Base-by-base conservation (phyloP, 352 stramenopile genomes). In the Globisporangium emineosum region DNA sequence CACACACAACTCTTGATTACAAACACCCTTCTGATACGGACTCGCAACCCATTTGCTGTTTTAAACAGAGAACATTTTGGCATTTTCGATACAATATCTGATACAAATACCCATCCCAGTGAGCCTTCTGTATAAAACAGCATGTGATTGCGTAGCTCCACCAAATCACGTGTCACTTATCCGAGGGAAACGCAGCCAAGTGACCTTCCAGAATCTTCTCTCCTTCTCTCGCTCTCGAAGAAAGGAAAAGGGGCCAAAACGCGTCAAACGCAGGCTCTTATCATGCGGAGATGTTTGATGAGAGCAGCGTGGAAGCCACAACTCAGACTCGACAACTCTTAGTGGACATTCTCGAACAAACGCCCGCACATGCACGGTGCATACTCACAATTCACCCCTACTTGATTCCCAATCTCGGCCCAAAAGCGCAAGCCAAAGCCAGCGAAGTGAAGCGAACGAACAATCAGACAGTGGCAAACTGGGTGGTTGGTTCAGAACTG, bases 201-300 rank as follows among this genome's bases (percentile, higher is more conserved):
- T 52, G 33, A 60, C 64, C 47, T 71, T 71, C 66, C 55, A 68
- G 69, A 70, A 71, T 29, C 65, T 68, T 76, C 30, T 65, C 21
- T 61, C 57, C 25, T 52, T 61, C 54, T 55, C 29, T 54, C 32
- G 42, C 35, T 33, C 21, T 42, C 27, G 17, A 47, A 32, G 25
- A 45, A 43, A 32, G 19, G 21, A 50, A 50, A 13, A 21, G 25
- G 10, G 19, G 13, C 10, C n/a, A 27, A 52, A 52, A 30, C 19
- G 25, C 9, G 12, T 33, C 15, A 37, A 47, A 23, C 17, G 6
- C 15, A 47, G 4, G 40, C 40, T 47, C 40, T 47, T 17, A 47
- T 47, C 40, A 21, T 23, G 15, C 19, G 17, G 17, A 8, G 10
- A 47, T 47, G 40, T 23, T 13, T 40, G 40, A 45, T 45, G 40